Conservation (phyloP, 345 rosid genomes). For the Adansonia digitata region DNA sequence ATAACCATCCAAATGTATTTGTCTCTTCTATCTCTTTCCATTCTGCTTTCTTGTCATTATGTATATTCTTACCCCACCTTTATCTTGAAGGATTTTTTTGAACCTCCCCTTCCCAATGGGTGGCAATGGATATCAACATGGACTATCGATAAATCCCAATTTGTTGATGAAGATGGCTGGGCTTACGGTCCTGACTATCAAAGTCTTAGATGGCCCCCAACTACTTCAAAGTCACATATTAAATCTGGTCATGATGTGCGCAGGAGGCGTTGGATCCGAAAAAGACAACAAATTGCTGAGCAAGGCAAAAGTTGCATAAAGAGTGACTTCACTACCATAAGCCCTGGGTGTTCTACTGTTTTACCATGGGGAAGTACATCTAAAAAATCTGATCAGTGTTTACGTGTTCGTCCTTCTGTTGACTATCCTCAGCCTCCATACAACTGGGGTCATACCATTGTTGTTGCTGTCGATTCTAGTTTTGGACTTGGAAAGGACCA, state of each 20-base stretch:
- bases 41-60: slow-evolving; percentile 1
- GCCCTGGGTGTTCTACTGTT: slow-evolving; percentile 66
- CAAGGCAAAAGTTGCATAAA: slow-evolving; percentile 19
- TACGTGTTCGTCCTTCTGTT: slow-evolving; percentile 64
- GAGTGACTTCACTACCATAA: slow-evolving; percentile 32
- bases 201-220: slow-evolving; percentile 51
- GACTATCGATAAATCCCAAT: slow-evolving; percentile 48
- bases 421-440: slow-evolving; percentile 47
- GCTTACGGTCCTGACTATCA: slow-evolving; percentile 54
- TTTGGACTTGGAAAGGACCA: slow-evolving; percentile 61
- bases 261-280: slow-evolving; percentile 58
- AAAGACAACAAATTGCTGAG: slow-evolving; percentile 31
- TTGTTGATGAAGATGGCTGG: slow-evolving; percentile 60
- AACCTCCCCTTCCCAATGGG: slow-evolving; percentile 49
- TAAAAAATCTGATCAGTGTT: slow-evolving; percentile 56
- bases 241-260: slow-evolving; percentile 45
- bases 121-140: slow-evolving; percentile 63
- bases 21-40: background rate
- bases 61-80: slow-evolving; percentile 8
- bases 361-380: slow-evolving; percentile 85
- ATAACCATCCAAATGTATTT: background rate
- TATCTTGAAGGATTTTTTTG: slow-evolving; percentile 47
- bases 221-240: slow-evolving; percentile 24
- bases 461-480: slow-evolving; percentile 53
- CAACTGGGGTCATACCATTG: slow-evolving; percentile 59